Percentiles rank a stretch among this genome's conserved stretches.
Conservation (phyloP, 169 alveolate species). For the Babesia ovata region DNA sequence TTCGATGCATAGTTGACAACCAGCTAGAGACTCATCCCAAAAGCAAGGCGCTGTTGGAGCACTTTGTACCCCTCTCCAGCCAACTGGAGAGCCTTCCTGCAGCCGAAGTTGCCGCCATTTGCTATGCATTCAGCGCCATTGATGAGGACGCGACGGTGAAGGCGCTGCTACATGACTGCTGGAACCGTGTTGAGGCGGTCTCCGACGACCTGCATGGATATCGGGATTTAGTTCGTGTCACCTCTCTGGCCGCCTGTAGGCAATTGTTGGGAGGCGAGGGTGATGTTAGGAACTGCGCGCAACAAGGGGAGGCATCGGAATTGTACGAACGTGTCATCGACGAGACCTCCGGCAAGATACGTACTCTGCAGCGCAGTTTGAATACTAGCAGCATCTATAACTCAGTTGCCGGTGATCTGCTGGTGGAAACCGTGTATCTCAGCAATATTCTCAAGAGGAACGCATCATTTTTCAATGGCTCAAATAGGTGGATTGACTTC, state of each 20-base stretch:
- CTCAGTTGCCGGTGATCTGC: slow-evolving; percentile 18
- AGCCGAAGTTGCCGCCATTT: slow-evolving; percentile 26
- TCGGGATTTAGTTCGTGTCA: not conserved
- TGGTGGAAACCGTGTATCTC: slow-evolving; percentile 33
- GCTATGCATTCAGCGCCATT: slow-evolving; percentile 41
- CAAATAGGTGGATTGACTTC: slow-evolving; percentile 13
- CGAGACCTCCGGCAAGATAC: not conserved
- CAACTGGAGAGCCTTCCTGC: slow-evolving; percentile 9
- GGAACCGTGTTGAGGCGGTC: not conserved
- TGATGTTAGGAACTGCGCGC: not conserved
- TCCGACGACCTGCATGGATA: not conserved
- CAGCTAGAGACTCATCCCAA: slow-evolving; percentile 33
- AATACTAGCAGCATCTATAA: not conserved
- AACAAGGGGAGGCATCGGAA: not conserved
- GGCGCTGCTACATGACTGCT: not conserved
- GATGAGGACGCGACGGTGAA: slow-evolving; percentile 22
- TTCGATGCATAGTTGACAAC: slow-evolving; percentile 31
- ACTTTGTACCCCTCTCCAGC: not conserved
- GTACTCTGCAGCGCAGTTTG: not conserved
- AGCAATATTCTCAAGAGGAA: not conserved
- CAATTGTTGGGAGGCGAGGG: not conserved
- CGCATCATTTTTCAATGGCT: not conserved
- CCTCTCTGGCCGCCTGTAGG: not conserved
- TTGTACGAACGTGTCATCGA: not conserved
- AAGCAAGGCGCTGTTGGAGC: slow-evolving; percentile 3